Evolutionary conservation across 1,284 basidiomycete genomes (phyloP).

Genomic region (Pyrrhoderma lamaoense): DNA sequence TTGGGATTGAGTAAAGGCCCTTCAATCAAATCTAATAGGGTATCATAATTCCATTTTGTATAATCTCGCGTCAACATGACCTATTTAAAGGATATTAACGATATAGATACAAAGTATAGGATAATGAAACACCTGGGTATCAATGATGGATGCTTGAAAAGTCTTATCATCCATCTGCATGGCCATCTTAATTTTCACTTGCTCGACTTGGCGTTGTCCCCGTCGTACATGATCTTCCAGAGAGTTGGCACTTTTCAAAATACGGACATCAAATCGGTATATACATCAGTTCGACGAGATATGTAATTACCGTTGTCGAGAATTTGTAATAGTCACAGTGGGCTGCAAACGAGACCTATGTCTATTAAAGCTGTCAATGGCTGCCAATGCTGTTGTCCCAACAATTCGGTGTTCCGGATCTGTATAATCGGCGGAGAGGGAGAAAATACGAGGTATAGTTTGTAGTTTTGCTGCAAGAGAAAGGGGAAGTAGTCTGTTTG

Average conservation of each 20-base stretch:
- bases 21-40: conserved; percentile 84
- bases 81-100: conserved; percentile 31
- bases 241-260: conserved; percentile 63
- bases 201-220: conserved; percentile 87
- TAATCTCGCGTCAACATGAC: conserved; percentile 87
- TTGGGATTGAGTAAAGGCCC: conserved; percentile 89
- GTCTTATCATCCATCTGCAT: conserved; percentile 92
- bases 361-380: conserved; percentile 88
- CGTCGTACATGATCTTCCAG: conserved; percentile 81
- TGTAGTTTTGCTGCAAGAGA: conserved; percentile 79
- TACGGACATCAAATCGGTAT: neutral
- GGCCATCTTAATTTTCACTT: conserved; percentile 79
- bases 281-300: conserved; percentile 1
- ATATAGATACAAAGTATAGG: neutral
- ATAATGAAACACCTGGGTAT: conserved; percentile 64
- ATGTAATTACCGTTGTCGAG: conserved; percentile 48
- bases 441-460: conserved; percentile 83
- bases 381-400: conserved; percentile 78
- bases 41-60: conserved; percentile 89
- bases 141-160: conserved; percentile 77
- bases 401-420: conserved; percentile 70
- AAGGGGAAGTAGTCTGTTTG: conserved; percentile 84
- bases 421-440: conserved; percentile 72
- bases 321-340: conserved; percentile 36
- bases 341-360: conserved; percentile 67